These are phyloP conservation scores for Sporisorium reilianum DNA, from an alignment of 1,284 basidiomycete genomes.

Conservation along the genomic window DNA sequence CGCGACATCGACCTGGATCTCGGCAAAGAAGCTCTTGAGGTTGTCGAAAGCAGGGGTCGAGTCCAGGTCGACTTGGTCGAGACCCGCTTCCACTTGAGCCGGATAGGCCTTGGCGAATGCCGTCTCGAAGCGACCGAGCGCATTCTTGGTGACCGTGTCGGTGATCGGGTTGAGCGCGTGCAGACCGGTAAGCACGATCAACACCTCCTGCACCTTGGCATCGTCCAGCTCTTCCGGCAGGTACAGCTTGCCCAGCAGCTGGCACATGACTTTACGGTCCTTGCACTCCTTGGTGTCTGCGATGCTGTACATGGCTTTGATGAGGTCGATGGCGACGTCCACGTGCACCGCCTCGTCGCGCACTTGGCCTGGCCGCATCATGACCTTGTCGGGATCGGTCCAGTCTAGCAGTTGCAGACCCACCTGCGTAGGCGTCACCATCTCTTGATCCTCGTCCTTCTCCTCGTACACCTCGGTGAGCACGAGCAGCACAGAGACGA, in stretches of 20 bases:
- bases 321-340: constrained; percentile 81
- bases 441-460: constrained; percentile 80
- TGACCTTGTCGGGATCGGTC: constrained; percentile 87
- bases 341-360: constrained; percentile 77
- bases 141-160: constrained; percentile 79
- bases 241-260: constrained; percentile 82
- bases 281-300: constrained; percentile 70
- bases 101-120: constrained; percentile 61
- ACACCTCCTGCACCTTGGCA: constrained; percentile 42
- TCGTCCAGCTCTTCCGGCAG: constrained; percentile 78
- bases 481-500: constrained; percentile 80
- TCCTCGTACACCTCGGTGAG: constrained; percentile 79
- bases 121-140: constrained; percentile 78
- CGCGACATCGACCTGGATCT: constrained; percentile 25
- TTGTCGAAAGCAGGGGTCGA: constrained; percentile 20
- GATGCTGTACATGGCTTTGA: constrained; percentile 74
- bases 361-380: constrained; percentile 73
- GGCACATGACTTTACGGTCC: constrained; percentile 83
- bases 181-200: constrained; percentile 43
- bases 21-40: constrained; percentile 34
- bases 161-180: constrained; percentile 54
- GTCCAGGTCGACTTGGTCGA: constrained; percentile 29
- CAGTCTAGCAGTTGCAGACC: constrained; percentile 89
- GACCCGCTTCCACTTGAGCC: constrained; percentile 33
- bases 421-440: constrained; percentile 84